These are phyloP conservation scores for Hansenula sp. DNA, from an alignment of 1,139 yeast species.

Conservation along the genomic window DNA sequence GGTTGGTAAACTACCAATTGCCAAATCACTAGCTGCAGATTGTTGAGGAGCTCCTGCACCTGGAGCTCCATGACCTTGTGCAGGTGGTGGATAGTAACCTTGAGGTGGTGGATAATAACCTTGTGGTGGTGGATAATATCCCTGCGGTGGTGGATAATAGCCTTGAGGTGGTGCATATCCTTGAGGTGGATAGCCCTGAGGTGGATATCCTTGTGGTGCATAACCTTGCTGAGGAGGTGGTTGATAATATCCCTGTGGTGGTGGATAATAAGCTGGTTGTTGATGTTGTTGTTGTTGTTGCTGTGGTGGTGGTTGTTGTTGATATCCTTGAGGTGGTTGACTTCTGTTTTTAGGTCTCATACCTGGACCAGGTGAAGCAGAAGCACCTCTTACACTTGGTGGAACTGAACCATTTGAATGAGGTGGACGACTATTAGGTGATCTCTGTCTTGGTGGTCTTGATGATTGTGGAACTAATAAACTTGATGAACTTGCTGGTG, in stretches of 20 bases:
- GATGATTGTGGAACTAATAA: not conserved
- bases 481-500: not conserved
- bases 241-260: no score
- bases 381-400: not conserved
- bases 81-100: conserved; percentile 5
- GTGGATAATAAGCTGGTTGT: not conserved
- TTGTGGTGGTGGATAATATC: conserved; percentile 5
- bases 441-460: not conserved
- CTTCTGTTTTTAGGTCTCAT: no score
- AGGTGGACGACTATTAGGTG: not conserved
- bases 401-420: not conserved
- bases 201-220: not conserved
- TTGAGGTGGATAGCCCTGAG: not conserved
- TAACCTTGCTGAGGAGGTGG: no score
- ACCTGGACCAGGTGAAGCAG: not conserved
- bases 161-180: not conserved
- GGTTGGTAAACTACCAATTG: conserved; percentile 17
- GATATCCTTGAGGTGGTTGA: not conserved
- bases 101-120: conserved; percentile 11
- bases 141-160: not conserved
- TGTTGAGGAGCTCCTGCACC: conserved; percentile 1
- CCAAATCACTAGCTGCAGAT: conserved; percentile 14
- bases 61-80: conserved; percentile 12
- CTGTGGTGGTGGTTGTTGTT: conserved; percentile 4
- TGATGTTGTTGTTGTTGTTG: conserved; percentile 1